phyloP scores from a whole-genome alignment of 345 rosid species.

The Citrus inodora region DNA sequence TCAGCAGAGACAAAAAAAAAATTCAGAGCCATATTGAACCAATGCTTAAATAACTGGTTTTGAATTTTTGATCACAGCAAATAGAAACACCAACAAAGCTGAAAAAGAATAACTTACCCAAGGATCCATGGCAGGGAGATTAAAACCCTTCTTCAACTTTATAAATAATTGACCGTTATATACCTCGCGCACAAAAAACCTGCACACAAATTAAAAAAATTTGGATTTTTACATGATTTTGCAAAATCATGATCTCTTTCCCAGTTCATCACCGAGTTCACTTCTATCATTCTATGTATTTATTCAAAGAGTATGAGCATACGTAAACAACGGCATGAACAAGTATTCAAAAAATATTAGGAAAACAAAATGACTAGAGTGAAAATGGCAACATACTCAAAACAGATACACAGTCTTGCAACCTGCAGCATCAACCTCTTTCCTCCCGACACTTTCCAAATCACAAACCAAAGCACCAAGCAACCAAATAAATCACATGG shows the following conservation, averaged over 20 bases:
- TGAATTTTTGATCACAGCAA: background rate
- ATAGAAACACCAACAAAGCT: background rate
- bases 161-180: conserved; percentile 80
- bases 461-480: background rate
- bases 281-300: background rate
- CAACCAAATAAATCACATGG: background rate
- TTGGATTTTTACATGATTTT: background rate
- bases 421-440: conserved; percentile 74
- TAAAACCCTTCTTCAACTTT: conserved; percentile 66
- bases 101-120: conserved; percentile 50
- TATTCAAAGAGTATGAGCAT: background rate
- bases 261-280: background rate
- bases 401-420: conserved; percentile 76
- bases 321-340: background rate
- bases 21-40: background rate
- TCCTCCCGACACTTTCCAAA: conserved; percentile 65
- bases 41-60: background rate
- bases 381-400: conserved; percentile 49
- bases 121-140: conserved; percentile 92
- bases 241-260: background rate
- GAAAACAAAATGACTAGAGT: background rate
- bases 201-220: conserved; percentile 19
- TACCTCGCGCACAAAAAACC: conserved; percentile 78
- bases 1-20: background rate
- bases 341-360: too few species aligned